Base-by-base conservation (phyloP, 352 stramenopile genomes). In the Phytophthora kernoviae region DNA sequence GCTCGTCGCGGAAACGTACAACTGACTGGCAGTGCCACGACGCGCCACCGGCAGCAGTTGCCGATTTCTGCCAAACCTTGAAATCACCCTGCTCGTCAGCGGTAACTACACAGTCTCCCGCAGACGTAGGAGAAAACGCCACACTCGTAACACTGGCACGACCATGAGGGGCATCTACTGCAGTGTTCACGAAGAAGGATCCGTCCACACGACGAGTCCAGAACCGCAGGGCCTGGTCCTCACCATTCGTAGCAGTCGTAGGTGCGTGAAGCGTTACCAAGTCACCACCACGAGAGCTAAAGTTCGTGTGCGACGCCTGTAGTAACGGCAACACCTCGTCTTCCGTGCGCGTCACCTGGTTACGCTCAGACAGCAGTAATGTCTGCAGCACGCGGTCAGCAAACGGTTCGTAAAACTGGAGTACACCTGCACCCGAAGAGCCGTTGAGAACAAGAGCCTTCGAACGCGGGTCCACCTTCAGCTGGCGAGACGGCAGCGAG, bases 341-440 rank as follows among this genome's bases (percentile, higher is more conserved):
- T 12, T 91, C 79, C 0, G 84, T 93, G 33, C 81, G 79, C n/a
- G 86, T 90, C 21, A 95, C 84, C 42, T 92, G 84, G 66, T 95
- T 95, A 36, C 86, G 86, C 43, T 93, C 81, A 20, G 83, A 92
- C 8, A 95, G 65, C 53, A 81, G 33, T 26, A 95, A 56, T 27
- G 73, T 90, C 57, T 81, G 68, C 4, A 93, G 57, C 26, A 95
- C 82, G 12, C 82, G 86, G 58, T 95, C 82, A 33, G 87, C 75
- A 61, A 90, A 88, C 15, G 86, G 80, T 18, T 93, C 79, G 62
- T 92, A 95, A 46, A 95, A 88, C 69, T 95, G 86, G 18, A 95
- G 49, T 22, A 88, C 64, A 33, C 83, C 84, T 8, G 79, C 76
- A 42, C 74, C 75, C 6, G 75, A 85, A 24, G 76, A 62, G 1